phyloP scores from a whole-genome alignment of 2,329 filamentous ascomycete genomes.

The Cladosporium austrohemisphaericum region DNA sequence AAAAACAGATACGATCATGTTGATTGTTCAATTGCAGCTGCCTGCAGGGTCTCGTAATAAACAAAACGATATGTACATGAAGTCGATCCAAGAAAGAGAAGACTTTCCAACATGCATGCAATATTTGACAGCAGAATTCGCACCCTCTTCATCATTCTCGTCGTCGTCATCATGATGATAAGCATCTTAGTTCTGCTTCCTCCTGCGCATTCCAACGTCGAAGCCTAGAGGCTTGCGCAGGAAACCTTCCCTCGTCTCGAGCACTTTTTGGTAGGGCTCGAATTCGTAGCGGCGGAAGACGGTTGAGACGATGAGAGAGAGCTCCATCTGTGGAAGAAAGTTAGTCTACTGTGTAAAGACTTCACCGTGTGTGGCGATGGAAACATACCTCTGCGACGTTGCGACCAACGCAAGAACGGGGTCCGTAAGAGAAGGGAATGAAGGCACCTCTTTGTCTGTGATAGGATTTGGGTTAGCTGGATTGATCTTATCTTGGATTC shows the following conservation, averaged over 20 bases:
- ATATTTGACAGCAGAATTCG: no score
- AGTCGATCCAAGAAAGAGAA: no score
- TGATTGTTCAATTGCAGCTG: no score
- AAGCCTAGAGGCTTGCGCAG: slow-evolving; percentile 30
- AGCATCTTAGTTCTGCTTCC: slow-evolving; percentile 4
- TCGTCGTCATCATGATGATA: no score
- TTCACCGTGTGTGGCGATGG: slow-evolving; percentile 32
- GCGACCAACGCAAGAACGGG: slow-evolving; percentile 41
- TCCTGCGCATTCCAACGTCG: slow-evolving; percentile 13
- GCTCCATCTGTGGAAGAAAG: slow-evolving; percentile 33
- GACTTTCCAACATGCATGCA: no score
- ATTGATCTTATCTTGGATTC: not conserved
- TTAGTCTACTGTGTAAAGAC: slow-evolving; percentile 27
- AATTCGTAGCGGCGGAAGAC: slow-evolving; percentile 36
- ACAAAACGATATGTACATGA: no score
- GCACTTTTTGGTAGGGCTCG: slow-evolving; percentile 31
- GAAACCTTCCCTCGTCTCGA: slow-evolving; percentile 36
- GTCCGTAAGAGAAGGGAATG: slow-evolving; percentile 42
- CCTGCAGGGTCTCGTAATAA: no score
- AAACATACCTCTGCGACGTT: slow-evolving; percentile 35
- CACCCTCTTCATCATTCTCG: no score
- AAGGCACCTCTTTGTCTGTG: slow-evolving; percentile 36
- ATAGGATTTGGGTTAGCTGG: not conserved
- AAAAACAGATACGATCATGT: no score
- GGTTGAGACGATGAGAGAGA: slow-evolving; percentile 38